Evolutionary conservation across 2,329 filamentous ascomycete species (phyloP), one percentile per base, ranked within the genome.

Genomic region (Sphaerulina populicola): DNA sequence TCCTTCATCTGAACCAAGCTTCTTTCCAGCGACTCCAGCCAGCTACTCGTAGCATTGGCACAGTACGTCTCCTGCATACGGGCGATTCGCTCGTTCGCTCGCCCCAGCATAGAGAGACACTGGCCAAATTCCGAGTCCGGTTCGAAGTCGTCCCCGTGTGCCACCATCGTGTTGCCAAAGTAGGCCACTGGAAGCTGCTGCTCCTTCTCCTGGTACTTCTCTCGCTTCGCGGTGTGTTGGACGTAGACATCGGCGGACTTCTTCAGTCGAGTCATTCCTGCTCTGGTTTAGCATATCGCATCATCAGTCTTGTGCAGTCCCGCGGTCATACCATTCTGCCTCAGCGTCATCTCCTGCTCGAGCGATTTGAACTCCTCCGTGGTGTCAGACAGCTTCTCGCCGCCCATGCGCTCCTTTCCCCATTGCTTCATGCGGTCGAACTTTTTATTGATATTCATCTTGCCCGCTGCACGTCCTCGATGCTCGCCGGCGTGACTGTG

Each of bases 401-500:
- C 81, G 62, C 91, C 91, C 87, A 97, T 95, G 72, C 90, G 88
- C 74, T 97, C 91, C 61, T 88, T 88, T 35, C 90, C 88, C 91
- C 91, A 97, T 84, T 97, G 91, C 75, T 91, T 94, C 76, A 94
- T 84, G 66, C 91, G 85, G 72, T 90, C 91, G 68, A 97, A 82
- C 69, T 94, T 95, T 77, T 94, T 95, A 71, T 81, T 83, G 69
- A 83, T 74, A 63, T 81, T 80, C 66, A 69, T 69, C 39, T 52
- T 65, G 62, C 41, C 56, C 53, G 49, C 45, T 29, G 18, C 15
- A 12, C n/a, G 33, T 35, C 23, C 30, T 33, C 44, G 39, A 30
- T 9, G 2, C 30, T 40, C 27, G 38, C 41, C 47, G 29, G 41
- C 23, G 37, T n/a, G 23, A 15, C 30, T 29, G 7, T 29, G 29